Evolutionary conservation across 1,284 basidiomycete species (phyloP).

Genomic region (Exobasidium cylindrosporum): DNA sequence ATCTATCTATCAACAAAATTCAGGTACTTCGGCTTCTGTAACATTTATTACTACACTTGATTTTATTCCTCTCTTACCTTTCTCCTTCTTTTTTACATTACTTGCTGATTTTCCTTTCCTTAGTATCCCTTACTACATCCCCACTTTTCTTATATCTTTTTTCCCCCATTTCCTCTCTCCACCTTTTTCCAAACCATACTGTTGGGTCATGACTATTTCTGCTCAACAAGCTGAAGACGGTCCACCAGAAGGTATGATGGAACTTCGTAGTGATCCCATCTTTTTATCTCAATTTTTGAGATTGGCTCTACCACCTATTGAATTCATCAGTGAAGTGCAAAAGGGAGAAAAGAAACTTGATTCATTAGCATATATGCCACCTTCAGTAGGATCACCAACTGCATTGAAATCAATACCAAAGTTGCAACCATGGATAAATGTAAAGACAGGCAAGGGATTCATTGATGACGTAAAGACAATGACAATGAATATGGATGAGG

Average conservation of each 20-base stretch:
- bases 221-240: not conserved
- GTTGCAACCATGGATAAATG: not conserved
- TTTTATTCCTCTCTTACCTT: too few relatives aligned
- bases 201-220: not conserved
- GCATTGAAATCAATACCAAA: not conserved
- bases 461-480: not conserved
- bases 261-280: slow-evolving; percentile 15
- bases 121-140: too few relatives aligned
- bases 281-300: slow-evolving; percentile 15
- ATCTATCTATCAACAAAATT: too few relatives aligned
- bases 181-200: too few relatives aligned
- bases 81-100: too few relatives aligned
- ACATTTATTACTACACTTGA: too few relatives aligned
- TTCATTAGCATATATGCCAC: not conserved
- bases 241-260: slow-evolving; percentile 7
- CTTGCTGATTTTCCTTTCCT: too few relatives aligned
- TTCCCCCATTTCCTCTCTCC: too few relatives aligned
- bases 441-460: not conserved
- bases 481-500: not conserved
- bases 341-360: not conserved
- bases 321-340: not conserved
- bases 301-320: slow-evolving; percentile 10
- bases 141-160: too few relatives aligned
- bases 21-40: too few relatives aligned
- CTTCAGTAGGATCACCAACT: slow-evolving; percentile 1